A percentile compares a stretch with the other conserved stretches of the same genome.
These are phyloP conservation scores for Aspergillus unguis DNA, from an alignment of 2,329 filamentous ascomycete genomes.

Conservation along the genomic window DNA sequence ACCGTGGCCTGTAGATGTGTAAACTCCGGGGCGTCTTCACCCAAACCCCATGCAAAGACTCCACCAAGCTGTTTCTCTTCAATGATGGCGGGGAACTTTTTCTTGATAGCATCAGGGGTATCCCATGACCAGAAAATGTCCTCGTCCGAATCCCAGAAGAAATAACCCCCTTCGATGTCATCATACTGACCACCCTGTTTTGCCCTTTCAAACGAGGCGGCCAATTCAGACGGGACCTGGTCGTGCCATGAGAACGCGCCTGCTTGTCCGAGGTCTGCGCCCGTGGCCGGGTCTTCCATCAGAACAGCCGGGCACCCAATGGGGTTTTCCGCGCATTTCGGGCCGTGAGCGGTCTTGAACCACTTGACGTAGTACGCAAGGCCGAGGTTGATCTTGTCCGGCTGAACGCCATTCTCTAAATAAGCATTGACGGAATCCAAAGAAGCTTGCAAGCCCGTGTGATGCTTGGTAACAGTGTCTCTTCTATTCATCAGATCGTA, in stretches of 20 bases:
- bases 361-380: conserved; percentile 10
- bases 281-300: conserved; percentile 3
- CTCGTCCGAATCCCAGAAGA: conserved; percentile 5
- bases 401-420: background rate
- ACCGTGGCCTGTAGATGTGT: conserved; percentile 2
- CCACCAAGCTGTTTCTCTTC: background rate
- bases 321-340: background rate
- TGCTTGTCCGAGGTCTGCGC: conserved; percentile 2
- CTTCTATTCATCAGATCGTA: conserved; percentile 11
- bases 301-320: background rate
- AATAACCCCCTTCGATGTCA: background rate
- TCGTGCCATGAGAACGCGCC: conserved; percentile 9
- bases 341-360: background rate
- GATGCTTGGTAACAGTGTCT: conserved; percentile 9
- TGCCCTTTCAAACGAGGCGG: background rate
- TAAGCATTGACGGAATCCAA: conserved; percentile 6
- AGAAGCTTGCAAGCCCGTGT: background rate
- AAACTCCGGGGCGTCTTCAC: conserved; percentile 7
- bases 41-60: conserved; percentile 10
- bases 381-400: conserved; percentile 8
- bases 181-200: background rate
- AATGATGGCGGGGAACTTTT: background rate
- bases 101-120: background rate
- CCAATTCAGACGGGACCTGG: background rate
- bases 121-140: conserved; percentile 7